Evolutionary conservation across 2,329 filamentous ascomycete species (phyloP).

Genomic region (Neoscytalidium dimidiatum): DNA sequence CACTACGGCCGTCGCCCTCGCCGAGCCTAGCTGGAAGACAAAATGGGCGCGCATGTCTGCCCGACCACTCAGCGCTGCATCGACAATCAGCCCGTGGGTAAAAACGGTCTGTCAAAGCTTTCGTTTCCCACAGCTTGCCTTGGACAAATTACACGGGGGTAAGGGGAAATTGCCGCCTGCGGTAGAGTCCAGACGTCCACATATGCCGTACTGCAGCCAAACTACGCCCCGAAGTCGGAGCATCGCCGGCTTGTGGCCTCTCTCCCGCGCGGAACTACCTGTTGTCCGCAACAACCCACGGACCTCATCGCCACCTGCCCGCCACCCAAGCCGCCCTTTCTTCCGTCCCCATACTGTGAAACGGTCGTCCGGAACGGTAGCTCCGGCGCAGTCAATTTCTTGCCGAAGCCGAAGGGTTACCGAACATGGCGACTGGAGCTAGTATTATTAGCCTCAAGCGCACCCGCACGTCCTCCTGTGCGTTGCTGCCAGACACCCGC

Average conservation of each 20-base stretch:
- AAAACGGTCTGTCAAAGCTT: slow-evolving; percentile 1
- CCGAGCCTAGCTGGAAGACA: background rate
- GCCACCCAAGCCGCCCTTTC: background rate
- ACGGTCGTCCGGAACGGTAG: slow-evolving; percentile 2
- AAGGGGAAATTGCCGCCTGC: background rate
- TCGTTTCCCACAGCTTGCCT: background rate
- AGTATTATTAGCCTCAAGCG: background rate
- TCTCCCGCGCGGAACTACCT: background rate
- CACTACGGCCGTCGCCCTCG: background rate
- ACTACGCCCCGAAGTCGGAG: slow-evolving; percentile 9
- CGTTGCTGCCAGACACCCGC: background rate
- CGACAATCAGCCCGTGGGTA: background rate
- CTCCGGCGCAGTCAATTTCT: background rate
- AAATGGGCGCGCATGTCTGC: background rate
- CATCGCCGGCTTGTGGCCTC: too few species aligned
- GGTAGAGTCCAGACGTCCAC: background rate
- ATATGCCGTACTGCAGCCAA: background rate
- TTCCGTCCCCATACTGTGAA: background rate
- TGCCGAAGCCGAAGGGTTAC: slow-evolving; percentile 5
- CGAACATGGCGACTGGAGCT: background rate
- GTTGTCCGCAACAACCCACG: background rate
- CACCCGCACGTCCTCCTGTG: background rate
- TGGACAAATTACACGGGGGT: background rate
- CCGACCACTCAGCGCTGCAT: slow-evolving; percentile 1
- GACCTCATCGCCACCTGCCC: background rate